Evolutionary conservation across 495 filamentous ascomycete species (phyloP).

Genomic region (Podospora fimiseda): DNA sequence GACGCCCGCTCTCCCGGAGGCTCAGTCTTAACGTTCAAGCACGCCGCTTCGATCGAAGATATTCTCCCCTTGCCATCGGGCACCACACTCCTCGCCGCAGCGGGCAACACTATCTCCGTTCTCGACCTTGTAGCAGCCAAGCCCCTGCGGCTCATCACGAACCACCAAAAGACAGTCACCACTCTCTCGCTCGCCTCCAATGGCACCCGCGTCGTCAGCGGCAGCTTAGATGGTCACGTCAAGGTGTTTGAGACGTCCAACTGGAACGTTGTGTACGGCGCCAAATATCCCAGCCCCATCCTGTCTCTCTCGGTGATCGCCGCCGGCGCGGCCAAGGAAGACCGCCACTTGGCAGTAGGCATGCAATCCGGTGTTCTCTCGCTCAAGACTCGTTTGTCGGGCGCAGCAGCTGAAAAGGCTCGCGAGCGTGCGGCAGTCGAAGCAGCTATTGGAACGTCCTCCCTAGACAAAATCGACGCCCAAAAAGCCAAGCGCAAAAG

Average conservation of each 20-base stretch:
- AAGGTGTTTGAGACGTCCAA: slow-evolving; percentile 88
- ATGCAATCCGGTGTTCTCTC: slow-evolving; percentile 88
- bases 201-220: slow-evolving; percentile 72
- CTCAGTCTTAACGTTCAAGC: slow-evolving; percentile 86
- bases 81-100: slow-evolving; percentile 76
- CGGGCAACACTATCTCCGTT: slow-evolving; percentile 86
- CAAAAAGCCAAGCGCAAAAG: slow-evolving; percentile 60
- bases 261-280: slow-evolving; percentile 89
- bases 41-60: slow-evolving; percentile 76
- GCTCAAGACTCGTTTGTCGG: slow-evolving; percentile 77
- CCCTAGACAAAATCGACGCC: slow-evolving; percentile 58
- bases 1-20: slow-evolving; percentile 66
- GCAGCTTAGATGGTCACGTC: slow-evolving; percentile 87
- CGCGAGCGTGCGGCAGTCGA: slow-evolving; percentile 79
- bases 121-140: slow-evolving; percentile 89
- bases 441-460: slow-evolving; percentile 68
- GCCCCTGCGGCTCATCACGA: slow-evolving; percentile 75
- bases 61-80: slow-evolving; percentile 80
- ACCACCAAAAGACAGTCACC: slow-evolving; percentile 97
- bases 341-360: slow-evolving; percentile 85
- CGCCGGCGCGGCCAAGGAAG: slow-evolving; percentile 63
- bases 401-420: slow-evolving; percentile 71
- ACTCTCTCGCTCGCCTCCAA: slow-evolving; percentile 70
- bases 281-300: slow-evolving; percentile 87
- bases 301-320: slow-evolving; percentile 71